These are phyloP conservation scores for Cyclocybe aegerita DNA, from an alignment of 768 basidiomycete species.

Conservation along the genomic window DNA sequence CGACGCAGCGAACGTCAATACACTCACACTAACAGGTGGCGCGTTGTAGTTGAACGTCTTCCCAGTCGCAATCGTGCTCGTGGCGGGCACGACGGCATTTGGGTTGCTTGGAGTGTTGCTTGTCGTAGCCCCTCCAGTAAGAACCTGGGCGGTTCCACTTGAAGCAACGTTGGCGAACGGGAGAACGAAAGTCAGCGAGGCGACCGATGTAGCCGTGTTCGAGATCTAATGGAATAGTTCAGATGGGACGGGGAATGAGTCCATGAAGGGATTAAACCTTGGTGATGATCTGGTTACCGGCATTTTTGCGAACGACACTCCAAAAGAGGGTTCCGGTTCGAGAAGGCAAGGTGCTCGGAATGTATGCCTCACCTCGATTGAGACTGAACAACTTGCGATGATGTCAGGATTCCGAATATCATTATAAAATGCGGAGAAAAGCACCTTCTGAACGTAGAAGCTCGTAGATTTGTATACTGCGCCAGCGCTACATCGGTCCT, in stretches of 20 bases:
- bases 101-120: slow-evolving; percentile 59
- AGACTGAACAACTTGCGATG: slow-evolving; percentile 54
- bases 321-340: slow-evolving; percentile 53
- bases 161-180: slow-evolving; percentile 49
- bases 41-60: slow-evolving; percentile 55
- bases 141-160: slow-evolving; percentile 45
- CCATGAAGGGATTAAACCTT: slow-evolving; percentile 44
- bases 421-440: not conserved
- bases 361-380: slow-evolving; percentile 60
- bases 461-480: slow-evolving; percentile 59
- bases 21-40: slow-evolving; percentile 43
- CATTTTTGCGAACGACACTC: slow-evolving; percentile 50
- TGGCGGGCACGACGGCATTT: slow-evolving; percentile 44
- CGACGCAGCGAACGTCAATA: slow-evolving; percentile 33
- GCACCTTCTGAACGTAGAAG: slow-evolving; percentile 61
- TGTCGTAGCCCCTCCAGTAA: slow-evolving; percentile 46
- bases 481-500: slow-evolving; percentile 39
- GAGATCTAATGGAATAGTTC: slow-evolving; percentile 38
- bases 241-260: not conserved
- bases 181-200: slow-evolving; percentile 48
- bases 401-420: not conserved
- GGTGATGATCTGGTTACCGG: slow-evolving; percentile 47
- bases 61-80: slow-evolving; percentile 43
- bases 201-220: slow-evolving; percentile 44
- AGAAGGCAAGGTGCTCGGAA: slow-evolving; percentile 60